A percentile compares a stretch with the other conserved stretches of the same genome.
These are phyloP conservation scores for Bombardia bombarda DNA, from an alignment of 495 filamentous ascomycete species.

Conservation along the genomic window DNA sequence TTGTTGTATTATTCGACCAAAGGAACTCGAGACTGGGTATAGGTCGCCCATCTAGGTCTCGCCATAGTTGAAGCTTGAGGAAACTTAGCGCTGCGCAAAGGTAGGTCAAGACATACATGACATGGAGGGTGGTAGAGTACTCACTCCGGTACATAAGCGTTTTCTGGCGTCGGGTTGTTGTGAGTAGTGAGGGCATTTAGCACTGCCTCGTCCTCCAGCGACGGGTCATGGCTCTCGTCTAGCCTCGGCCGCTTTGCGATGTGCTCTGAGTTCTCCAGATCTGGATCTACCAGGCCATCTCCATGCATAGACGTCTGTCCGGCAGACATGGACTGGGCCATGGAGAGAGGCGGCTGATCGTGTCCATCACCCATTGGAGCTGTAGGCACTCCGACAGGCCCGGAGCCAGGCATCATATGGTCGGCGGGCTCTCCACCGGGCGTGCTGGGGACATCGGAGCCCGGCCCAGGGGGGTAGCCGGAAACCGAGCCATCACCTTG, in stretches of 20 bases:
- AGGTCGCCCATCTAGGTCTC: slow-evolving; percentile 25
- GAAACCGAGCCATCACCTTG: slow-evolving; percentile 1
- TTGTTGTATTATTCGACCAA: too few relatives aligned
- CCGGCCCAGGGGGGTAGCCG: neutral
- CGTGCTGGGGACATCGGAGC: neutral
- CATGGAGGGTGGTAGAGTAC: slow-evolving; percentile 3
- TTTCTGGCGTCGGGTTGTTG: slow-evolving; percentile 23
- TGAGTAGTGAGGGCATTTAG: slow-evolving; percentile 30
- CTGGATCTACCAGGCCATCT: slow-evolving; percentile 13
- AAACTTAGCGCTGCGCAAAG: slow-evolving; percentile 2
- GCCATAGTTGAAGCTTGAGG: slow-evolving; percentile 19
- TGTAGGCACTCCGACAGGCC: neutral
- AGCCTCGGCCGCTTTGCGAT: slow-evolving; percentile 31
- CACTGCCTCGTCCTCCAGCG: slow-evolving; percentile 29
- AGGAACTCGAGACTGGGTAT: too few relatives aligned
- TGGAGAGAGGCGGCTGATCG: slow-evolving; percentile 1
- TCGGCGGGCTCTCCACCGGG: too few relatives aligned
- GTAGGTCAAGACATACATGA: neutral
- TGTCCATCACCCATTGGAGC: slow-evolving; percentile 4
- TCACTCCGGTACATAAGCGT: slow-evolving; percentile 32
- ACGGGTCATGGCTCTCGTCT: slow-evolving; percentile 18
- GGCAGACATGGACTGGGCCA: slow-evolving; percentile 3
- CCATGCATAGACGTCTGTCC: slow-evolving; percentile 11
- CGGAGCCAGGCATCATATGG: neutral
- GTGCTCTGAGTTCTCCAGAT: slow-evolving; percentile 12